Evolutionary conservation across 345 rosid genomes (phyloP).

Genomic region (Orychophragmus violaceus): DNA sequence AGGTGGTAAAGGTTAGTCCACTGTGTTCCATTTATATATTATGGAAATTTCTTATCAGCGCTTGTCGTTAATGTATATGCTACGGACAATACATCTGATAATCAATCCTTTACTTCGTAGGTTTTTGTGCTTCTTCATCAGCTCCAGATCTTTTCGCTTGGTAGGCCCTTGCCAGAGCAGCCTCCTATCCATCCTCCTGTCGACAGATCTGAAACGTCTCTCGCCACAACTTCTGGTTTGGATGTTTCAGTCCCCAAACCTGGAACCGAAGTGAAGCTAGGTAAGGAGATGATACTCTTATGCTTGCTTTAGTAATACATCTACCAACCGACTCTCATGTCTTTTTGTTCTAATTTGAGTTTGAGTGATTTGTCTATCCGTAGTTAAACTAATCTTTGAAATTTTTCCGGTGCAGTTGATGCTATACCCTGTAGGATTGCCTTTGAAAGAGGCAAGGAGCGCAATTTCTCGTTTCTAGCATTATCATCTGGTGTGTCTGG

Average conservation of each 20-base stretch:
- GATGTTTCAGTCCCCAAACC: slow-evolving; percentile 73
- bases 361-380: slow-evolving; percentile 18
- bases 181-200: slow-evolving; percentile 52
- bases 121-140: slow-evolving; percentile 90
- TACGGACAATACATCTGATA: slow-evolving; percentile 17
- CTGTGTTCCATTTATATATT: background rate
- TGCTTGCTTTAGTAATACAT: background rate
- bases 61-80: background rate
- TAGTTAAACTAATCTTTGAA: background rate
- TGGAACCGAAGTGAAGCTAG: slow-evolving; percentile 67
- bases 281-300: slow-evolving; percentile 34
- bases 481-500: slow-evolving; percentile 62
- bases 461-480: slow-evolving; percentile 67
- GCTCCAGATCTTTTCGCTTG: slow-evolving; percentile 72
- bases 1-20: slow-evolving; percentile 77
- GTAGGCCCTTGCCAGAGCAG: slow-evolving; percentile 72
- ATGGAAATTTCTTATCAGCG: background rate
- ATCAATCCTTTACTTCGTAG: slow-evolving; percentile 33
- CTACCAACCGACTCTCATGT: background rate
- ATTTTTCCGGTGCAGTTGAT: slow-evolving; percentile 55
- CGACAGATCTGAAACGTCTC: slow-evolving; percentile 48
- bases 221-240: slow-evolving; percentile 60
- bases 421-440: slow-evolving; percentile 92
- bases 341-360: too few relatives aligned
- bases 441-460: slow-evolving; percentile 92